Evolutionary conservation across 2,329 filamentous ascomycete species (phyloP).

Genomic region (Fusarium aywerte): DNA sequence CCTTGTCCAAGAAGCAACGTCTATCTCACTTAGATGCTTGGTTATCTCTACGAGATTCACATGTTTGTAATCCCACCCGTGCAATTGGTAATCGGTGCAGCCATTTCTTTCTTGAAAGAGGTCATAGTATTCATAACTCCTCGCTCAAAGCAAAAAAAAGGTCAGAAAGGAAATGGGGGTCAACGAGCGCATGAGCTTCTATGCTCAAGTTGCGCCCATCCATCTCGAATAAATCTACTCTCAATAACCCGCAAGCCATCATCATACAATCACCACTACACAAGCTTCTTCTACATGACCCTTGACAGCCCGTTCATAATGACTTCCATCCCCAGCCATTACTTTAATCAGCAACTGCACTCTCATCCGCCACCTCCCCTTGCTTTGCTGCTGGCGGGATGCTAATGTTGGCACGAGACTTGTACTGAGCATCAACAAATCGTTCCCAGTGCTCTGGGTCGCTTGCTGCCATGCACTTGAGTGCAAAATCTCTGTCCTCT

Average conservation of each 20-base stretch:
- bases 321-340: not conserved
- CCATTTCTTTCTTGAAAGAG: slow-evolving; percentile 15
- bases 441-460: slow-evolving; percentile 74
- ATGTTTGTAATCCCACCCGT: not conserved
- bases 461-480: slow-evolving; percentile 63
- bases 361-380: slow-evolving; percentile 51
- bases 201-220: slow-evolving; percentile 33
- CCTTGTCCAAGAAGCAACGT: slow-evolving; percentile 9
- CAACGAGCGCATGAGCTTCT: slow-evolving; percentile 45
- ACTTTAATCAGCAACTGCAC: slow-evolving; percentile 55
- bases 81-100: slow-evolving; percentile 1
- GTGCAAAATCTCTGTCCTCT: slow-evolving; percentile 64
- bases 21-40: slow-evolving; percentile 1
- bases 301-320: not conserved
- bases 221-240: slow-evolving; percentile 11
- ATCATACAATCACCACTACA: not conserved
- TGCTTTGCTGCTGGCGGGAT: slow-evolving; percentile 46
- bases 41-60: not conserved
- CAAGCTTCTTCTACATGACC: not conserved
- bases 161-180: slow-evolving; percentile 18
- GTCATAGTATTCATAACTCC: slow-evolving; percentile 26
- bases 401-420: slow-evolving; percentile 65
- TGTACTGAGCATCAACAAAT: slow-evolving; percentile 71
- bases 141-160: slow-evolving; percentile 32
- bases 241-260: slow-evolving; percentile 17